A percentile compares a stretch with the other conserved stretches of the same genome.
phyloP scores from a whole-genome alignment of 2,329 filamentous ascomycete genomes.

The Trichoderma pleuroti region DNA sequence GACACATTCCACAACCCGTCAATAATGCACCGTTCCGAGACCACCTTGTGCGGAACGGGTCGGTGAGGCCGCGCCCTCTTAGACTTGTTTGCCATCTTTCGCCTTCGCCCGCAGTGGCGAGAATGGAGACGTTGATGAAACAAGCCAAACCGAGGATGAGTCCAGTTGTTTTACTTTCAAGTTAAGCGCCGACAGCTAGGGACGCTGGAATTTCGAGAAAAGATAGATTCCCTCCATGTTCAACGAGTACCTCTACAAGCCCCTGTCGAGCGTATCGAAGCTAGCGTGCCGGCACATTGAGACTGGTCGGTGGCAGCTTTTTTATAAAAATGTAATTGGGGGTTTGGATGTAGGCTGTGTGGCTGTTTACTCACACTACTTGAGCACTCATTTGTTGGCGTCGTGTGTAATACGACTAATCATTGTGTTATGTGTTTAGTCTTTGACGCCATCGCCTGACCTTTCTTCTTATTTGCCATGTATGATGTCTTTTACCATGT shows the following conservation, averaged over 20 bases:
- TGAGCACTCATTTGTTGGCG: neutral
- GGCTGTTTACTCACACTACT: neutral
- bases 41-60: neutral
- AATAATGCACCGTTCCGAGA: neutral
- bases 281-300: neutral
- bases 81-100: neutral
- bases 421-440: neutral
- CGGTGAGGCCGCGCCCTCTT: neutral
- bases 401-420: neutral
- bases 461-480: neutral
- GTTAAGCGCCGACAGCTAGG: neutral
- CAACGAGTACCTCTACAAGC: neutral
- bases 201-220: neutral
- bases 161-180: neutral
- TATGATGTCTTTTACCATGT: neutral
- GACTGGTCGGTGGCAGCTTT: neutral
- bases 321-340: neutral
- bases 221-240: neutral
- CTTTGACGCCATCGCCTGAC: neutral
- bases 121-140: neutral
- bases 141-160: neutral
- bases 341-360: neutral
- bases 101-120: neutral
- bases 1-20: neutral
- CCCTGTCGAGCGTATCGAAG: neutral